These are phyloP conservation scores for Penicillium egyptiacum DNA, from an alignment of 495 filamentous ascomycete genomes.

Conservation along the genomic window DNA sequence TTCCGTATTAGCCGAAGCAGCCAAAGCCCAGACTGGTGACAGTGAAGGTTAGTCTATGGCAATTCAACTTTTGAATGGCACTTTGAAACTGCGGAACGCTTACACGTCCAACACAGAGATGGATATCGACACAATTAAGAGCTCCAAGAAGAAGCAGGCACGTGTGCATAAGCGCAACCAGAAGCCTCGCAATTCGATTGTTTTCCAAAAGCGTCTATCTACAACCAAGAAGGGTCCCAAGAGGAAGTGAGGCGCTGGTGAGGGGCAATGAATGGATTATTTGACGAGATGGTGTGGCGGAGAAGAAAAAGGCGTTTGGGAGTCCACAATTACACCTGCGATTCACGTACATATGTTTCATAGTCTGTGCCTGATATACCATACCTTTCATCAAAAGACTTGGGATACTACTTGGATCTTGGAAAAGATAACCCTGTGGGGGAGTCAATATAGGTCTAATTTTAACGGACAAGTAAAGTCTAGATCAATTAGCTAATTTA, in stretches of 20 bases:
- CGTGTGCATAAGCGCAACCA: slow-evolving; percentile 44
- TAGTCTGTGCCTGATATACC: slow-evolving; percentile 10
- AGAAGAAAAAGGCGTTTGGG: slow-evolving; percentile 17
- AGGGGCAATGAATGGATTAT: slow-evolving; percentile 36
- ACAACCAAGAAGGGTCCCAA: slow-evolving; percentile 34
- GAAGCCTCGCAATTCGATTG: slow-evolving; percentile 45
- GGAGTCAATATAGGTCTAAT: neutral
- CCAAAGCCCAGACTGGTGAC: slow-evolving; percentile 14
- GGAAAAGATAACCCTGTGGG: neutral
- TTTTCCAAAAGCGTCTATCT: slow-evolving; percentile 35
- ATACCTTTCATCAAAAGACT: neutral
- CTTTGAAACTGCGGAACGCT: slow-evolving; percentile 4
- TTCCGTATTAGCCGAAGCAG: slow-evolving; percentile 16
- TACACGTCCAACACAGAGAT: slow-evolving; percentile 33
- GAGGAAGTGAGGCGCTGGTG: slow-evolving; percentile 27
- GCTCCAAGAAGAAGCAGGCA: slow-evolving; percentile 27
- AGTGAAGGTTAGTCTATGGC: slow-evolving; percentile 27
- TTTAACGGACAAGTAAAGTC: neutral
- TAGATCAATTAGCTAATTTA: neutral
- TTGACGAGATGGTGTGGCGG: slow-evolving; percentile 4
- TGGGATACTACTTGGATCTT: neutral
- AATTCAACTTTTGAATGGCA: neutral
- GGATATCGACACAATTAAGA: slow-evolving; percentile 36
- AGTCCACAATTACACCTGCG: slow-evolving; percentile 10
- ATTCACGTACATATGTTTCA: slow-evolving; percentile 13